Evolutionary conservation across 2,329 filamentous ascomycete species (phyloP).

Genomic region (Decorospora gaudefroyi): DNA sequence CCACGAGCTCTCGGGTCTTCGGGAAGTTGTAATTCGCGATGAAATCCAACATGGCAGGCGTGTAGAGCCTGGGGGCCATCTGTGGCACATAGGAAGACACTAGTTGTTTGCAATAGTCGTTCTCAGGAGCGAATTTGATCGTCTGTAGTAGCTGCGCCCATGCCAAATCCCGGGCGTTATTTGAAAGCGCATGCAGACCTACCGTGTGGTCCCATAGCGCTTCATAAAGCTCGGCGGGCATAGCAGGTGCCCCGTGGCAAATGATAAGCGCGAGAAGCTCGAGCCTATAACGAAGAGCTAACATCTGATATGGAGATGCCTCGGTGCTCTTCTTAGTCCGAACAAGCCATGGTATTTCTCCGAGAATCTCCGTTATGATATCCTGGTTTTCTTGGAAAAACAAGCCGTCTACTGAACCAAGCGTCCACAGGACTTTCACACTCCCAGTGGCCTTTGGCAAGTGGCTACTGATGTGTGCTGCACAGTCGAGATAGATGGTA

Average conservation of each 20-base stretch:
- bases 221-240: slow-evolving; percentile 65
- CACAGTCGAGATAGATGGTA: slow-evolving; percentile 67
- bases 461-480: slow-evolving; percentile 67
- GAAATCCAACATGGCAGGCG: slow-evolving; percentile 65
- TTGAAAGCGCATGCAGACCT: slow-evolving; percentile 63
- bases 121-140: slow-evolving; percentile 25
- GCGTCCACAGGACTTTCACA: slow-evolving; percentile 61
- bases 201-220: slow-evolving; percentile 75
- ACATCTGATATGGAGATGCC: slow-evolving; percentile 15
- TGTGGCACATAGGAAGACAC: slow-evolving; percentile 59
- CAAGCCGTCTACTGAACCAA: slow-evolving; percentile 24
- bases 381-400: slow-evolving; percentile 37
- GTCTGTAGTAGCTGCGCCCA: slow-evolving; percentile 59
- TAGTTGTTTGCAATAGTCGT: slow-evolving; percentile 40
- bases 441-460: slow-evolving; percentile 72
- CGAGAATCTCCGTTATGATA: slow-evolving; percentile 40
- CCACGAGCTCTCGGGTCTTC: slow-evolving; percentile 19
- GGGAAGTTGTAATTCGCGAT: slow-evolving; percentile 54
- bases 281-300: slow-evolving; percentile 48
- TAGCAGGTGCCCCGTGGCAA: slow-evolving; percentile 62
- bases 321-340: slow-evolving; percentile 22
- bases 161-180: slow-evolving; percentile 65
- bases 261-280: slow-evolving; percentile 65
- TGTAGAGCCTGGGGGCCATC: slow-evolving; percentile 63
- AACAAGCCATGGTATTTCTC: slow-evolving; percentile 49